Percentiles rank a stretch among this genome's conserved stretches.
phyloP scores from a whole-genome alignment of 495 filamentous ascomycete genomes.

The Podospora australis region DNA sequence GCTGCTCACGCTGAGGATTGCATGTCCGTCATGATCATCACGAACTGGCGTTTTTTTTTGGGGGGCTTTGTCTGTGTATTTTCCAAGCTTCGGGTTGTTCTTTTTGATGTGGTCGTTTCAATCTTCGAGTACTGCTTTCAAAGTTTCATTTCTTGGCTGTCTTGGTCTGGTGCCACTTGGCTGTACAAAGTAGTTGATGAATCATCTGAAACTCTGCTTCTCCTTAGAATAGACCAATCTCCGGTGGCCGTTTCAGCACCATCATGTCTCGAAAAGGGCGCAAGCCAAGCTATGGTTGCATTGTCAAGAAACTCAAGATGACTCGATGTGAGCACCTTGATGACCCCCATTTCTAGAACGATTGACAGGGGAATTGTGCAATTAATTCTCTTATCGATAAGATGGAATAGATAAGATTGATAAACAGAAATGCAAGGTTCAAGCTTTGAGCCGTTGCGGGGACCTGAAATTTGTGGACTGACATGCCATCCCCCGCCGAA shows the following conservation, averaged over 20 bases:
- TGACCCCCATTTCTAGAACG: not conserved
- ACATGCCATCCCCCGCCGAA: constrained; percentile 6
- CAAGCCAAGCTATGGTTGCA: not conserved
- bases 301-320: not conserved
- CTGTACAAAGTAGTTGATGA: too few relatives aligned
- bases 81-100: too few relatives aligned
- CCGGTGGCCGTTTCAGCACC: too few relatives aligned
- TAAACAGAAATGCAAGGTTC: too few relatives aligned
- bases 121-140: not conserved
- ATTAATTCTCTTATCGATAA: constrained; percentile 10
- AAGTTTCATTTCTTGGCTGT: too few relatives aligned
- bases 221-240: too few relatives aligned
- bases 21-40: constrained; percentile 12
- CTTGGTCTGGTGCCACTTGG: too few relatives aligned
- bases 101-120: not conserved
- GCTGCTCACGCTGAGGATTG: constrained; percentile 6
- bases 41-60: not conserved
- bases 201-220: too few relatives aligned
- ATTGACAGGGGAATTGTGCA: not conserved
- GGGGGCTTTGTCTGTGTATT: not conserved
- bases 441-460: too few relatives aligned
- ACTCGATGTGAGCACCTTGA: constrained; percentile 12
- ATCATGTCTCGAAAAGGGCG: not conserved
- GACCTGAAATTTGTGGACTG: too few relatives aligned
- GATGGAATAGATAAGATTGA: too few relatives aligned